phyloP scores from a whole-genome alignment of 2,329 filamentous ascomycete genomes.

The Aspergillaceae sp. region DNA sequence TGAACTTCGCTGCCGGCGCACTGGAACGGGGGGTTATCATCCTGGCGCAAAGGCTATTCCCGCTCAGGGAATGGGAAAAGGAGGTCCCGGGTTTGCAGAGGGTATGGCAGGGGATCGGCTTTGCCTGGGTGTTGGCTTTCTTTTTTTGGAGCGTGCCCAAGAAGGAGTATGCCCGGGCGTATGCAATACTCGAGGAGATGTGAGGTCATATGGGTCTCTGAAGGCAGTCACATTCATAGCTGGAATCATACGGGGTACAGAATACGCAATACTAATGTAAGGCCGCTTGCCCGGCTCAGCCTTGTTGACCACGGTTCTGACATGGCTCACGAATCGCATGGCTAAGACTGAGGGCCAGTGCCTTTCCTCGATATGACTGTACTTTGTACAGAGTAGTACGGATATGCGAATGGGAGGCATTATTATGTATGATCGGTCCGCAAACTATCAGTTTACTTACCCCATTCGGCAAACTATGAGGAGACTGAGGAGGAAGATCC shows the following conservation, averaged over 20 bases:
- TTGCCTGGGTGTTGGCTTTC: neutral
- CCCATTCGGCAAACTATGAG: neutral
- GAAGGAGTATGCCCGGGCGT: neutral
- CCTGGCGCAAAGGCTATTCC: neutral
- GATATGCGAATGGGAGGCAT: neutral
- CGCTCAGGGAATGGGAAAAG: neutral
- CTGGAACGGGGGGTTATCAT: neutral
- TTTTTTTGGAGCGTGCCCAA: slow-evolving; percentile 1
- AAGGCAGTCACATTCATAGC: neutral
- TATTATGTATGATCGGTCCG: neutral
- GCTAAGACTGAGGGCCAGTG: too few relatives aligned
- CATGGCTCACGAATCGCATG: too few relatives aligned
- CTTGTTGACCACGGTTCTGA: too few relatives aligned
- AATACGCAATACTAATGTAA: too few relatives aligned
- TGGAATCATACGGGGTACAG: too few relatives aligned
- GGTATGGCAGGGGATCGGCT: neutral
- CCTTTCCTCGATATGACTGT: too few relatives aligned
- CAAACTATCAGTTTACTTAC: neutral
- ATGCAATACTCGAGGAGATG: neutral
- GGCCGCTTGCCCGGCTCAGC: too few relatives aligned
- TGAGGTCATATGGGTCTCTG: neutral
- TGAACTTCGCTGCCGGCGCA: neutral
- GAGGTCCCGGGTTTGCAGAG: neutral
- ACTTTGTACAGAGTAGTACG: too few relatives aligned
- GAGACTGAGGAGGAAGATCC: too few relatives aligned